Evolutionary conservation across 1,284 basidiomycete genomes (phyloP), one percentile per base, ranked within the genome.

Genomic region (Grifola frondosa): DNA sequence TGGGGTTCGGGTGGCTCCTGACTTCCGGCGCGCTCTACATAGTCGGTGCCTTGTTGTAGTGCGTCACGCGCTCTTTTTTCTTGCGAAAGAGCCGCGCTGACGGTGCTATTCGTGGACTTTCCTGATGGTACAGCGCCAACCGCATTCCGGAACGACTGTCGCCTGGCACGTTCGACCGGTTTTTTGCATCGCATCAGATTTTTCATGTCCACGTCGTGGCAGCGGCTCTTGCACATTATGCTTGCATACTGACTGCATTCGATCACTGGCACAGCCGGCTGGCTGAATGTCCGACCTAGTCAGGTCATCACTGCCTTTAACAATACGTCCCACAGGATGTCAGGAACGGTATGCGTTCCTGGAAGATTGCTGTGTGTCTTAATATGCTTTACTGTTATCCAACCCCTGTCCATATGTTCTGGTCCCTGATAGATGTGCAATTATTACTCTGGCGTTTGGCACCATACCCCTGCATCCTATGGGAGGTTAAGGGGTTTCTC

Each of bases 181-280:
- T 93, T 53, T 80, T 85, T 42, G 77, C 86, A 1, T 91, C 86
- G 23, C 91, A 94, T 70, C 86, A 88, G 65, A 87, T 94, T 58
- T 96, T 97, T 66, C 93, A 96, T 61, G 60, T 80, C 53, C 84
- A 81, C 59, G 91, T 95, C 20, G 73, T 95, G 33, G 63, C 81
- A 19, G 93, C 89, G 2, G 89, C 88, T 10, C 69, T 87, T 48
- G 74, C 81, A 26, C 90, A 93, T 62, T 93, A 89, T 66, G 61
- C 65, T 32, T 77, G 78, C 53, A 68, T 86, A 42, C 57, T 81
- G 52, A 74, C 69, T 17, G 73, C 71, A 30, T 73, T 86, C 54
- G 63, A 77, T 45, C 73, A 82, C 62, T 75, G 79, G 65, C 78
- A 86, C 63, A 66, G 71, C 32, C 48, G 44, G 13, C 37, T 33